Evolutionary conservation across 116 monocot genomes (phyloP).

Genomic region (Zostera marina): DNA sequence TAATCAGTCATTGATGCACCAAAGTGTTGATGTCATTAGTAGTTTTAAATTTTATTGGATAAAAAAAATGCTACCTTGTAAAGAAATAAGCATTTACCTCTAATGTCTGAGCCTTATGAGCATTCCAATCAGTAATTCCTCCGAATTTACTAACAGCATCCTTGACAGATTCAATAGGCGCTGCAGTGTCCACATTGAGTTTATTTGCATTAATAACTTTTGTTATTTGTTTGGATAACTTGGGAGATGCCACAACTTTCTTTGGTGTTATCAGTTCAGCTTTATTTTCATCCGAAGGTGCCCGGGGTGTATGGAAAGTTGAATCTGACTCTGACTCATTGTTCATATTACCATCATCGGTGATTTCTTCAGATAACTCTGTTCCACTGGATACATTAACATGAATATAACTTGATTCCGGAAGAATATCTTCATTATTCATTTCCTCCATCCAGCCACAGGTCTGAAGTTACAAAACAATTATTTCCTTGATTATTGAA

Average conservation of each 20-base stretch:
- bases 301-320: background rate
- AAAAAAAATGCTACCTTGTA: no score
- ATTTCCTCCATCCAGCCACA: constrained; percentile 7
- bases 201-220: constrained; percentile 8
- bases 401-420: background rate
- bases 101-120: constrained; percentile 43
- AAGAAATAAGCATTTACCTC: constrained; percentile 23
- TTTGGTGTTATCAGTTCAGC: background rate
- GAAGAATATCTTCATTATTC: constrained; percentile 3
- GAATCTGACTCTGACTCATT: no score
- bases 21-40: no score
- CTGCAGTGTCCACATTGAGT: constrained; percentile 57
- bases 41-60: no score
- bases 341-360: no score
- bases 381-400: background rate
- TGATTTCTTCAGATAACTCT: background rate
- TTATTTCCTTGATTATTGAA: no score
- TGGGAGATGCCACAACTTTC: background rate
- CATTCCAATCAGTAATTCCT: constrained; percentile 81
- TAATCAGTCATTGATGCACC: no score
- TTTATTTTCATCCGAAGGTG: background rate
- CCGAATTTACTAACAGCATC: constrained; percentile 66
- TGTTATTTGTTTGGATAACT: background rate
- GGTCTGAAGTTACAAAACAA: no score
- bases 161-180: constrained; percentile 78